These are phyloP conservation scores for Petrea volubilis DNA, from an alignment of 257 asterid genomes.

Conservation along the genomic window DNA sequence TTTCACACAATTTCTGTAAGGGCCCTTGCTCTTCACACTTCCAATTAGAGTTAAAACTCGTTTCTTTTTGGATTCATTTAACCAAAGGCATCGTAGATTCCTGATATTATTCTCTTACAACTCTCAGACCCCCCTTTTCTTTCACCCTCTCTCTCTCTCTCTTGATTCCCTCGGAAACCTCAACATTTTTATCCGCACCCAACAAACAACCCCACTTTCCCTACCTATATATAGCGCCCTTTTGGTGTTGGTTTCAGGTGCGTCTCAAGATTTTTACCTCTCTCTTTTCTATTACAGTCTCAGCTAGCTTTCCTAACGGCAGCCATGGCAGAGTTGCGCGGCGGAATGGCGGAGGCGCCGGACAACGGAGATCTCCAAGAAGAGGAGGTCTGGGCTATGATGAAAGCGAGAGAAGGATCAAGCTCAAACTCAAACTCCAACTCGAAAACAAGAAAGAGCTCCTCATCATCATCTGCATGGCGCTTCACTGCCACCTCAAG, in stretches of 20 bases:
- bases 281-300: not conserved
- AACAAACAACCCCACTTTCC: not conserved
- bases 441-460: constrained; percentile 8
- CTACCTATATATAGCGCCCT: not conserved
- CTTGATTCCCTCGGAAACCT: constrained; percentile 13
- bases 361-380: constrained; percentile 32
- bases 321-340: constrained; percentile 21
- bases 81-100: constrained; percentile 31
- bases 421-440: constrained; percentile 18
- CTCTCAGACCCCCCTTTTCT: not conserved
- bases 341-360: constrained; percentile 1
- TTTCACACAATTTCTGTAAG: constrained; percentile 17
- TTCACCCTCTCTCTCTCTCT: not conserved
- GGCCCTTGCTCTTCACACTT: constrained; percentile 10
- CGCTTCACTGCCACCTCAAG: constrained; percentile 11
- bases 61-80: constrained; percentile 19
- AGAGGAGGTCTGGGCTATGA: constrained; percentile 39
- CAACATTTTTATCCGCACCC: constrained; percentile 22
- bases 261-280: not conserved
- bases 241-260: not conserved
- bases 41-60: constrained; percentile 22
- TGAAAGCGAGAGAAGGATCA: constrained; percentile 19
- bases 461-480: constrained; percentile 29
- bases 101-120: constrained; percentile 31
- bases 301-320: not conserved